Conservation (phyloP, 805 yeast species). For the Kregervanrija fluxuum region DNA sequence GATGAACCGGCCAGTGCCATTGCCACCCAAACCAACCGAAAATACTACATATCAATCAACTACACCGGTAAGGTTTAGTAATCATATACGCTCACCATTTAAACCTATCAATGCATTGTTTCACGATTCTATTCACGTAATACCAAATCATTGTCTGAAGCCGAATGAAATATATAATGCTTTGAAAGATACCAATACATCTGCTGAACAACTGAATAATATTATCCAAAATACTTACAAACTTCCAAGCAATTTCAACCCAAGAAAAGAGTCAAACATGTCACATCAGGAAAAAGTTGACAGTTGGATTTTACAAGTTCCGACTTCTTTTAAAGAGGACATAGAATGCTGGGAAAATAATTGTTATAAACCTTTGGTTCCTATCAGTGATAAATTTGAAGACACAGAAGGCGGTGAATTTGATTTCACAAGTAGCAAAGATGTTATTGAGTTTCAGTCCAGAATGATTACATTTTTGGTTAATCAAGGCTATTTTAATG, state of each 20-base stretch:
- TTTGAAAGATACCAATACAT: too few relatives aligned
- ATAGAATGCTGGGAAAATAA: slow-evolving; percentile 29
- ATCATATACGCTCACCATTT: neutral
- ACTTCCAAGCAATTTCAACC: slow-evolving; percentile 49
- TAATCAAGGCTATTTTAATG: slow-evolving; percentile 31
- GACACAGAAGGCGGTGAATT: slow-evolving; percentile 12
- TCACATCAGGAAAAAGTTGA: slow-evolving; percentile 57
- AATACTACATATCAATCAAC: too few relatives aligned
- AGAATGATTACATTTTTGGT: slow-evolving; percentile 41
- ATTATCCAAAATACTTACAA: neutral
- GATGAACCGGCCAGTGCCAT: too few relatives aligned
- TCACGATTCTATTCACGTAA: too few relatives aligned
- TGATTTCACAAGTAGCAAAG: slow-evolving; percentile 34
- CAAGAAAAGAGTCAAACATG: slow-evolving; percentile 59
- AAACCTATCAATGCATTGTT: neutral
- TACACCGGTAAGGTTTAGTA: neutral
- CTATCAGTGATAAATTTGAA: slow-evolving; percentile 21
- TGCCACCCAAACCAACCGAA: too few relatives aligned
- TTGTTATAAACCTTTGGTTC: slow-evolving; percentile 44
- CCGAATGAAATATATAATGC: too few relatives aligned
- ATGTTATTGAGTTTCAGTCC: slow-evolving; percentile 46
- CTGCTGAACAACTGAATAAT: too few relatives aligned
- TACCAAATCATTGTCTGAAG: too few relatives aligned
- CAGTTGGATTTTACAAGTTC: slow-evolving; percentile 56
- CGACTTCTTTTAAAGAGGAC: slow-evolving; percentile 30